Evolutionary conservation across 305 asterid species (phyloP).

Genomic region (Fraxinus nigra): DNA sequence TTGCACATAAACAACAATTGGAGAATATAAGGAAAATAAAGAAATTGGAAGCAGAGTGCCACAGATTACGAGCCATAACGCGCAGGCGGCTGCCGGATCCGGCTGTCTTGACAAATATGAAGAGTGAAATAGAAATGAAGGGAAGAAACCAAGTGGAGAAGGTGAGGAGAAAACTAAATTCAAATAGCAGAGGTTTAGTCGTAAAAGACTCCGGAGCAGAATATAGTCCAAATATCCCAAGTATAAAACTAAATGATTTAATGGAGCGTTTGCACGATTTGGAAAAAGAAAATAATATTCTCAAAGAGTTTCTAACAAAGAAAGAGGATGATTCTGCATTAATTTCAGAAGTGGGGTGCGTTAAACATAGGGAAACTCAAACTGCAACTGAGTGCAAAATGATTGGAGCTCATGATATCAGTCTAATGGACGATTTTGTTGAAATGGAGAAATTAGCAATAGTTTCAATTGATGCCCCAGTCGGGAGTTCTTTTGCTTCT

Average conservation of each 20-base stretch:
- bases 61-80: conserved; percentile 53
- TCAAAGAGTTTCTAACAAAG: conserved; percentile 48
- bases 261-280: conserved; percentile 54
- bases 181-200: conserved; percentile 30
- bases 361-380: conserved; percentile 20
- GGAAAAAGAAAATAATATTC: conserved; percentile 60
- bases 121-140: conserved; percentile 39
- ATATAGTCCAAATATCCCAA: conserved; percentile 26
- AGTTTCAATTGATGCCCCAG: conserved; percentile 57
- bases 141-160: conserved; percentile 33
- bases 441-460: conserved; percentile 95
- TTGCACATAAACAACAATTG: conserved; percentile 43
- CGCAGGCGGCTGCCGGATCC: conserved; percentile 58
- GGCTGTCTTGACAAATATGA: conserved; percentile 29
- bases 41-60: conserved; percentile 78
- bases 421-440: conserved; percentile 90
- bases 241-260: conserved; percentile 44
- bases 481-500: conserved; percentile 24
- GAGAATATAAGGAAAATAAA: conserved; percentile 65
- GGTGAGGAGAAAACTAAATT: conserved; percentile 32
- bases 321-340: conserved; percentile 47
- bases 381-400: conserved; percentile 33
- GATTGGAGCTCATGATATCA: conserved; percentile 69
- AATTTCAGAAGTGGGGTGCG: conserved; percentile 22
- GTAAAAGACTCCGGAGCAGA: conserved; percentile 19